Conservation (phyloP, 257 asterid genomes). For the Solanum pennellii region DNA sequence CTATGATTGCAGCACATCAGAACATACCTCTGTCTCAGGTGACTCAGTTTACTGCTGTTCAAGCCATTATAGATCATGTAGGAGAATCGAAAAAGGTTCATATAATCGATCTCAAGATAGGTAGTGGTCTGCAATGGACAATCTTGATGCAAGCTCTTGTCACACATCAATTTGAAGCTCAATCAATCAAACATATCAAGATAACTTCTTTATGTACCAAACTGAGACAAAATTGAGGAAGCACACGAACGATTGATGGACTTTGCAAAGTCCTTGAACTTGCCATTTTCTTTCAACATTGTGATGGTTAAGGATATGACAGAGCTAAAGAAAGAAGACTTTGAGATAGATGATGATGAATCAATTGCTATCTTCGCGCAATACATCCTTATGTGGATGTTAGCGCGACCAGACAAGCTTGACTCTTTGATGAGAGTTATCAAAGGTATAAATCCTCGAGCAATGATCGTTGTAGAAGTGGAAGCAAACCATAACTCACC, state of each 20-base stretch:
- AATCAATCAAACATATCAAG: constrained; percentile 30
- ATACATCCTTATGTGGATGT: constrained; percentile 22
- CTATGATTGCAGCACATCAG: constrained; percentile 22
- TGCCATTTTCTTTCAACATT: constrained; percentile 26
- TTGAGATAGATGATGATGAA: constrained; percentile 26
- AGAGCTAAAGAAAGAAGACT: constrained; percentile 14
- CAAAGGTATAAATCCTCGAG: constrained; percentile 13
- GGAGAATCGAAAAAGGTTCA: constrained; percentile 34
- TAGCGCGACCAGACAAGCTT: constrained; percentile 19
- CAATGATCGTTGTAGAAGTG: constrained; percentile 33
- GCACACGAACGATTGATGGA: constrained; percentile 26
- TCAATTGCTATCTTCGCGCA: constrained; percentile 26
- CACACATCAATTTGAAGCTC: constrained; percentile 4
- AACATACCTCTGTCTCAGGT: constrained; percentile 33
- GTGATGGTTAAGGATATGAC: constrained; percentile 32
- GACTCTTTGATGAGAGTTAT: constrained; percentile 26
- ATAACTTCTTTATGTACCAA: constrained; percentile 40
- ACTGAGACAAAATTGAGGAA: constrained; percentile 28
- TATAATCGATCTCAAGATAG: constrained; percentile 38
- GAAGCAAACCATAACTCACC: constrained; percentile 47
- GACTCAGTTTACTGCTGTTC: constrained; percentile 38
- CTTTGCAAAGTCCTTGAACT: constrained; percentile 35
- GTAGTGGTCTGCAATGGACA: constrained; percentile 35
- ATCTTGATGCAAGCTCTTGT: constrained; percentile 63
- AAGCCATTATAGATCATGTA: constrained; percentile 36